Evolutionary conservation across 1,284 basidiomycete genomes (phyloP).

Genomic region (Cystobasidiaceae sp.): DNA sequence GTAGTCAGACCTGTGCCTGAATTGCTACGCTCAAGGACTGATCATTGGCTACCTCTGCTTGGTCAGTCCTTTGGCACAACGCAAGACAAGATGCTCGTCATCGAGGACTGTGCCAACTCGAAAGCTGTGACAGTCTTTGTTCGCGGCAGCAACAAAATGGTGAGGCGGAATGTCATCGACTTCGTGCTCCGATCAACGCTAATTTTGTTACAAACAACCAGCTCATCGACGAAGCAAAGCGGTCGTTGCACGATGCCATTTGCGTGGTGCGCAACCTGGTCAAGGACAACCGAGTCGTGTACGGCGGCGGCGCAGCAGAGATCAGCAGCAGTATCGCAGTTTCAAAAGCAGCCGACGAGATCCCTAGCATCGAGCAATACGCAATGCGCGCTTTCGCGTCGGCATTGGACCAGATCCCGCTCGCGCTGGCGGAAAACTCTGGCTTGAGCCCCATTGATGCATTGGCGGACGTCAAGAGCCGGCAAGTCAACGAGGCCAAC

Average conservation of each 20-base stretch:
- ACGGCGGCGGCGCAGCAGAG: slow-evolving; percentile 95
- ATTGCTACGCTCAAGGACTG: background rate
- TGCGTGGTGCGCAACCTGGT: slow-evolving; percentile 95
- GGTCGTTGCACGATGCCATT: slow-evolving; percentile 93
- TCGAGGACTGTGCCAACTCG: slow-evolving; percentile 96
- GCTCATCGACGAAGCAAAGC: slow-evolving; percentile 98
- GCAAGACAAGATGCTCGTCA: slow-evolving; percentile 96
- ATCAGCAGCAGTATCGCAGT: slow-evolving; percentile 93
- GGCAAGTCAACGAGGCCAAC: slow-evolving; percentile 83
- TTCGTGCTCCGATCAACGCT: background rate
- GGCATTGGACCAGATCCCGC: slow-evolving; percentile 85
- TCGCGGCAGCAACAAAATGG: slow-evolving; percentile 98
- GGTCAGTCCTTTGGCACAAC: slow-evolving; percentile 86
- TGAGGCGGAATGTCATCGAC: slow-evolving; percentile 45
- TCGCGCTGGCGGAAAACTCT: slow-evolving; percentile 95
- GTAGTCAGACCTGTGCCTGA: too few relatives aligned
- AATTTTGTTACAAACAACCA: slow-evolving; percentile 44
- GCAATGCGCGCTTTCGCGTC: slow-evolving; percentile 97
- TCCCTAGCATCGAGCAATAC: slow-evolving; percentile 96
- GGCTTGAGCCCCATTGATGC: slow-evolving; percentile 95
- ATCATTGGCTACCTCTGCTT: background rate
- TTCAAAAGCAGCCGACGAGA: slow-evolving; percentile 90
- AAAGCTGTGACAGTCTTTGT: slow-evolving; percentile 97
- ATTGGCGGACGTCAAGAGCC: slow-evolving; percentile 85
- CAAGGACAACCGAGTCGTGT: slow-evolving; percentile 92